Percentiles rank a stretch among this genome's conserved stretches.
Conservation (phyloP, 1,284 basidiomycete genomes). For the Moniliella sp. region DNA sequence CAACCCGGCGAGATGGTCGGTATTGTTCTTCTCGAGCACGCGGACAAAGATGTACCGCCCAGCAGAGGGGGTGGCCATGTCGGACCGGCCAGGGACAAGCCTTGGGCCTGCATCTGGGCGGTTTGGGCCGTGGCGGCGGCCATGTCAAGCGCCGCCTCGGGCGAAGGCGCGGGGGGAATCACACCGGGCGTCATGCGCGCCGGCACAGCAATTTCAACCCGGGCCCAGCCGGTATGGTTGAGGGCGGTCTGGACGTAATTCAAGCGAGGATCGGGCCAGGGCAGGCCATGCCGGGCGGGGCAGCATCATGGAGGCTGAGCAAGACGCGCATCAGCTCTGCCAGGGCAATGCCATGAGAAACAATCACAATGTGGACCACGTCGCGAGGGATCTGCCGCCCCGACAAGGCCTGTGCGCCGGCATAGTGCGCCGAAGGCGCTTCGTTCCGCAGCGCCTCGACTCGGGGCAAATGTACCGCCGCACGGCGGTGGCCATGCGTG, state of each 20-base stretch:
- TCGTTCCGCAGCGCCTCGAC: conserved; percentile 29
- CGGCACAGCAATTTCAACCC: conserved; percentile 34
- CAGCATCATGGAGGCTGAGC: conserved; percentile 12
- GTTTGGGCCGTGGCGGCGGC: too few species aligned
- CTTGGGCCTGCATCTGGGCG: too few species aligned
- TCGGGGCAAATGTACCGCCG: conserved; percentile 42
- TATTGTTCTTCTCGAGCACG: conserved; percentile 18
- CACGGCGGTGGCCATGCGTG: too few species aligned
- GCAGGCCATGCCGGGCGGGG: conserved; percentile 3
- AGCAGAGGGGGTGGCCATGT: neutral
- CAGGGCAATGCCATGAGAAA: conserved; percentile 61
- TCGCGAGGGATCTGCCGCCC: neutral
- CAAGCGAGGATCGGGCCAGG: conserved; percentile 26
- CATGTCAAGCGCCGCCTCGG: too few species aligned
- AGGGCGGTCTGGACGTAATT: conserved; percentile 36
- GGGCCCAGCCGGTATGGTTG: conserved; percentile 39
- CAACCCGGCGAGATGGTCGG: conserved; percentile 13
- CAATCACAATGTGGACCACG: conserved; percentile 45
- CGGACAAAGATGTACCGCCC: conserved; percentile 7
- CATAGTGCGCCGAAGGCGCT: neutral
- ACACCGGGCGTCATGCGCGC: too few species aligned
- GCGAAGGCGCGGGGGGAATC: too few species aligned
- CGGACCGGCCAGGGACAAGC: too few species aligned
- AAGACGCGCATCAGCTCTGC: conserved; percentile 35
- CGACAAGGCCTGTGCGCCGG: neutral